A percentile compares a stretch with the other conserved stretches of the same genome.
Conservation (phyloP, 768 basidiomycete genomes). For the Lactifluus subvellereus region DNA sequence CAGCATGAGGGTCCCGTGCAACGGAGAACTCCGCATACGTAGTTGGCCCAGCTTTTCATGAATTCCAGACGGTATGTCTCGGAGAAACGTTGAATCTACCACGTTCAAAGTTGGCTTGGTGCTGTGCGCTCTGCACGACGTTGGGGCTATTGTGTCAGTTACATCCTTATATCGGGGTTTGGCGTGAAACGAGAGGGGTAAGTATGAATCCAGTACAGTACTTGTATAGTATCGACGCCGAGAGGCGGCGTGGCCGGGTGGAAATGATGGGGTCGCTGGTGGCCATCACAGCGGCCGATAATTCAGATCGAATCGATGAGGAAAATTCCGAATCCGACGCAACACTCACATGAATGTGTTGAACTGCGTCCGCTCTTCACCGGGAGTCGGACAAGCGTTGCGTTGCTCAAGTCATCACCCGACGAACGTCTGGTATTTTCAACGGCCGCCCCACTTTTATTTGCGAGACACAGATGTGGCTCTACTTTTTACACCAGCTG, state of each 20-base stretch:
- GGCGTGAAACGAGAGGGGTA: background rate
- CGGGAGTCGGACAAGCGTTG: background rate
- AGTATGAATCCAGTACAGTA: too few species aligned
- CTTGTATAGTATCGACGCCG: background rate
- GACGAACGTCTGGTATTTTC: background rate
- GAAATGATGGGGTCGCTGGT: background rate
- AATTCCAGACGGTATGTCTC: background rate
- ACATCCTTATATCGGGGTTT: background rate
- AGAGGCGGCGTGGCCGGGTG: too few species aligned
- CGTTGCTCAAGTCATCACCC: background rate
- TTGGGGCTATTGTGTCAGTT: background rate
- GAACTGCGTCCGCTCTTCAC: background rate
- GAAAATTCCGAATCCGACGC: background rate
- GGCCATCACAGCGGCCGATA: background rate
- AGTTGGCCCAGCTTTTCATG: background rate
- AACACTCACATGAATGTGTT: background rate
- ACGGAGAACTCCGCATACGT: background rate
- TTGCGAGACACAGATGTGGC: background rate
- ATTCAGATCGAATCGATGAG: background rate
- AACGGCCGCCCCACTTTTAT: background rate
- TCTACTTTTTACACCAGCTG: constrained; percentile 1
- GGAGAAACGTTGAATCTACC: background rate
- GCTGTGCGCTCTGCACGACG: background rate
- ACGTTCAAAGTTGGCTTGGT: background rate
- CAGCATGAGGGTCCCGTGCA: background rate